These are phyloP conservation scores for Aspergillus brasiliensis DNA, from an alignment of 2,329 filamentous ascomycete species.

Conservation along the genomic window DNA sequence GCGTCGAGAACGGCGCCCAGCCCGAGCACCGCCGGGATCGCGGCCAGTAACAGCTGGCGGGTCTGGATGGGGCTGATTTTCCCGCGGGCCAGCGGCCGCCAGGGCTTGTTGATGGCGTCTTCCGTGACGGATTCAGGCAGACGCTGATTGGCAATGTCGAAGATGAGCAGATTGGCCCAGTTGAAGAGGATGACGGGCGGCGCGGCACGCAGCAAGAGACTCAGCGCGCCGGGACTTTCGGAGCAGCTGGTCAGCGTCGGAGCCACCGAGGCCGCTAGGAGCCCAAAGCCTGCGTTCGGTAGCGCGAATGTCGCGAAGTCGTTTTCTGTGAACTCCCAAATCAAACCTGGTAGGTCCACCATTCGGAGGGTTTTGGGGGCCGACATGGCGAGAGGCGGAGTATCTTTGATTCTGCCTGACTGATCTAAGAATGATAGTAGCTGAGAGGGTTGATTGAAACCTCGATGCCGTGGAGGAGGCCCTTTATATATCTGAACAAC, in stretches of 20 bases:
- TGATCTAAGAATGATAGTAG: too few relatives aligned
- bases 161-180: conserved; percentile 40
- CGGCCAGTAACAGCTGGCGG: conserved; percentile 25
- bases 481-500: too few relatives aligned
- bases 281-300: conserved; percentile 31
- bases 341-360: conserved; percentile 2
- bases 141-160: conserved; percentile 46
- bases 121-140: conserved; percentile 37
- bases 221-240: not conserved
- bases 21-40: conserved; percentile 25
- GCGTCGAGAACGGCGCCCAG: conserved; percentile 25
- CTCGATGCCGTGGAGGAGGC: too few relatives aligned
- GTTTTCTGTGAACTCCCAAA: conserved; percentile 32
- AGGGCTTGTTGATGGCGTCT: conserved; percentile 47
- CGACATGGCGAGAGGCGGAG: too few relatives aligned
- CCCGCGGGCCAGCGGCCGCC: conserved; percentile 33
- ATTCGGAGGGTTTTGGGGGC: too few relatives aligned
- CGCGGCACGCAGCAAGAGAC: not conserved
- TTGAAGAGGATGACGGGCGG: conserved; percentile 21
- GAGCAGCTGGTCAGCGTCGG: conserved; percentile 7
- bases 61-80: conserved; percentile 25
- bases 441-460: too few relatives aligned
- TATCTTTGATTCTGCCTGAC: too few relatives aligned
- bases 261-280: conserved; percentile 27
- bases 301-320: conserved; percentile 31